phyloP scores from a whole-genome alignment of 2,329 filamentous ascomycete species.

The Trichoderma guizhouense region DNA sequence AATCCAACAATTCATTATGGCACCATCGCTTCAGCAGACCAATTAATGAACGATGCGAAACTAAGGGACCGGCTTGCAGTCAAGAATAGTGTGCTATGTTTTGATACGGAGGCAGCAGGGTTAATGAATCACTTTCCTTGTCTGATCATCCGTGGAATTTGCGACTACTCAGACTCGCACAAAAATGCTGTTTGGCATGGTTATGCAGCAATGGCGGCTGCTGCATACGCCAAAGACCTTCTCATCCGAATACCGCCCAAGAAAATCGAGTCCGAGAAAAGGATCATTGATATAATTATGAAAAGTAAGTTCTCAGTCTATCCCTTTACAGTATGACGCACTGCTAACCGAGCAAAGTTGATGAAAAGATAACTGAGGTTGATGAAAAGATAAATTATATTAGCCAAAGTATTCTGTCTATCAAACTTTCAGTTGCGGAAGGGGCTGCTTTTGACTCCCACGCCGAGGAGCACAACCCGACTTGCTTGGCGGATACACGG shows the following conservation, averaged over 20 bases:
- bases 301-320: constrained; percentile 11
- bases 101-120: neutral
- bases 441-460: neutral
- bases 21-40: neutral
- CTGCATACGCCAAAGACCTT: constrained; percentile 27
- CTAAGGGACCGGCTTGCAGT: neutral
- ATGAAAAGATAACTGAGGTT: neutral
- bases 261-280: neutral
- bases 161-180: constrained; percentile 16
- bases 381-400: neutral
- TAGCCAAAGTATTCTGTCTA: neutral
- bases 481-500: neutral
- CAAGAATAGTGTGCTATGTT: constrained; percentile 3
- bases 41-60: neutral
- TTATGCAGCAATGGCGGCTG: constrained; percentile 34
- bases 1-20: neutral
- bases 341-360: neutral
- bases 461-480: neutral
- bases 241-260: constrained; percentile 14
- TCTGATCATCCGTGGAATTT: constrained; percentile 35
- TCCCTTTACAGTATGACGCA: neutral
- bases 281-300: neutral
- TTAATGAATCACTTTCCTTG: constrained; percentile 25
- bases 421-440: neutral
- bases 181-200: constrained; percentile 29